Conservation (phyloP, 768 basidiomycete species). For the Tricholoma hemisulphureum region DNA sequence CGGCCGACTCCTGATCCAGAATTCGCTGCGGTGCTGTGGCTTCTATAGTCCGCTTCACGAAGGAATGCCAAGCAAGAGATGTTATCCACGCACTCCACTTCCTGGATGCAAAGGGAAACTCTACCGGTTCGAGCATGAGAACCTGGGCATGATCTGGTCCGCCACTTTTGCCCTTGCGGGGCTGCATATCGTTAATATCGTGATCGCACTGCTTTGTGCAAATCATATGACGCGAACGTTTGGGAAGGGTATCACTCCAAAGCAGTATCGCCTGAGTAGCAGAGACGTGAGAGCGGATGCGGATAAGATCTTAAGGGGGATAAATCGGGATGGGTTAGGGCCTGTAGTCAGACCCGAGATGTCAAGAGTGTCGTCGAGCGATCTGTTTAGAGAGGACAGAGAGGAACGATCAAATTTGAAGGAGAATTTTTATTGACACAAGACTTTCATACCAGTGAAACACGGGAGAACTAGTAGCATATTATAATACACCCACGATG, state of each 20-base stretch:
- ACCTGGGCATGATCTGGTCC: conserved; percentile 47
- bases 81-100: conserved; percentile 59
- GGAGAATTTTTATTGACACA: not conserved
- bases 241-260: conserved; percentile 64
- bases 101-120: conserved; percentile 69
- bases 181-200: conserved; percentile 58
- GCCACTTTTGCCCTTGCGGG: conserved; percentile 56
- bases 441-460: too few species aligned
- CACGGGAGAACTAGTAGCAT: too few species aligned
- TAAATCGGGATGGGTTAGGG: not conserved
- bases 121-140: conserved; percentile 48
- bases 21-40: conserved; percentile 64
- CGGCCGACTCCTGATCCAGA: conserved; percentile 58
- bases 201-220: conserved; percentile 59
- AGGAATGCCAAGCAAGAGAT: conserved; percentile 53
- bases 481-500: too few species aligned
- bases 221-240: conserved; percentile 65
- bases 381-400: not conserved
- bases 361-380: not conserved
- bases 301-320: conserved; percentile 27
- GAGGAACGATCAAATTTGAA: not conserved
- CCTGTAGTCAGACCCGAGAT: not conserved
- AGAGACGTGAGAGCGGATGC: conserved; percentile 45
- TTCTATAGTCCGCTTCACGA: conserved; percentile 62
- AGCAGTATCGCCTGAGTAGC: conserved; percentile 52